phyloP scores from a whole-genome alignment of 805 yeast species.

The Candida maltosa region DNA sequence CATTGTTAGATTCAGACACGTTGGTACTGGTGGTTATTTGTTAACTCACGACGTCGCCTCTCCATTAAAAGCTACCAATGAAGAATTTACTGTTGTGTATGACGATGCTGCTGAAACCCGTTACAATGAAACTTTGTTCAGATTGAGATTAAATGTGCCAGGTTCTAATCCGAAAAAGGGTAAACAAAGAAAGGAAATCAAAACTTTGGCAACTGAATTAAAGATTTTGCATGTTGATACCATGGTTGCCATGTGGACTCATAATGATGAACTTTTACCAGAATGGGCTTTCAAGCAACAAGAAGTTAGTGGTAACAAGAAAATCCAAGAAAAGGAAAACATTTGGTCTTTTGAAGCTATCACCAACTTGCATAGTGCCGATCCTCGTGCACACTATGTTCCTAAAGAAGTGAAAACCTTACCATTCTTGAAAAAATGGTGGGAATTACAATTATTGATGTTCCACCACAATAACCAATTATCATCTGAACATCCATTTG shows the following conservation, averaged over 20 bases:
- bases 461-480: slow-evolving; percentile 88
- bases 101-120: slow-evolving; percentile 54
- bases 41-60: slow-evolving; percentile 96
- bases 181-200: slow-evolving; percentile 48
- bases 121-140: slow-evolving; percentile 75
- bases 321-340: slow-evolving; percentile 62
- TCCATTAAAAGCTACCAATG: slow-evolving; percentile 87
- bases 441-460: slow-evolving; percentile 85
- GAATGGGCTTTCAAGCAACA: slow-evolving; percentile 93
- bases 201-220: slow-evolving; percentile 67
- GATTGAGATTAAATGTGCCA: slow-evolving; percentile 50
- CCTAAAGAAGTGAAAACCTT: slow-evolving; percentile 62
- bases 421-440: slow-evolving; percentile 83
- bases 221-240: slow-evolving; percentile 81
- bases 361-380: slow-evolving; percentile 49
- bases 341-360: slow-evolving; percentile 77
- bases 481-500: slow-evolving; percentile 89
- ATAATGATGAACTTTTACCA: slow-evolving; percentile 76
- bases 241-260: slow-evolving; percentile 92
- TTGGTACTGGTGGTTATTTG: slow-evolving; percentile 72
- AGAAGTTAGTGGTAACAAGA: slow-evolving; percentile 94
- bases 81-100: slow-evolving; percentile 79
- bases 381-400: slow-evolving; percentile 56
- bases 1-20: slow-evolving; percentile 74
- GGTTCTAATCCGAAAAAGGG: slow-evolving; percentile 40